These are phyloP conservation scores for Talaromyces albobiverticillius DNA, from an alignment of 2,329 filamentous ascomycete species.

Conservation along the genomic window DNA sequence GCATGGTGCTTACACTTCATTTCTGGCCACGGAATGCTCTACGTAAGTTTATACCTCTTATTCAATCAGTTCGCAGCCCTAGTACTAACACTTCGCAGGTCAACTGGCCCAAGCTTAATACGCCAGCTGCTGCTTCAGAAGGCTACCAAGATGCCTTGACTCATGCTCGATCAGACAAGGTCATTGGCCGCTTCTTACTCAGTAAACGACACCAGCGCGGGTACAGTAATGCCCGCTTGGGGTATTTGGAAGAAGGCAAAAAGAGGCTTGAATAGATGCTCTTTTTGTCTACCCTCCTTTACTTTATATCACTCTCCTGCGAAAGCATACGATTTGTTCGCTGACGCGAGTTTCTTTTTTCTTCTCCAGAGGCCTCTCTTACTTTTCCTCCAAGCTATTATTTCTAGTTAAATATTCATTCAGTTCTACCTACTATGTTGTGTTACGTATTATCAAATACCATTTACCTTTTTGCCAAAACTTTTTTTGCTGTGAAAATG, in stretches of 20 bases:
- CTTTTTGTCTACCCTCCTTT: constrained; percentile 5
- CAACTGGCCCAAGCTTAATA: constrained; percentile 97
- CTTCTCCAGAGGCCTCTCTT: not conserved
- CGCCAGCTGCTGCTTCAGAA: constrained; percentile 79
- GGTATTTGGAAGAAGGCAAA: constrained; percentile 93
- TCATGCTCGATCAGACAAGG: constrained; percentile 75
- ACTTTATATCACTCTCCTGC: not conserved
- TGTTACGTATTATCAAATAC: not conserved
- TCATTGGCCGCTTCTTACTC: constrained; percentile 72
- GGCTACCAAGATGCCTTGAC: constrained; percentile 83
- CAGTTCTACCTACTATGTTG: not conserved
- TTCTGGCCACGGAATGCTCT: constrained; percentile 81
- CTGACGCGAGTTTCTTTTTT: constrained; percentile 1
- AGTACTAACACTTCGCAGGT: constrained; percentile 50
- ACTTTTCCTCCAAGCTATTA: not conserved
- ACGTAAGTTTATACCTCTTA: constrained; percentile 62
- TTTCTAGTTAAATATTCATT: constrained; percentile 8
- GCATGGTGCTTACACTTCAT: constrained; percentile 76
- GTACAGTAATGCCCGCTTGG: constrained; percentile 75
- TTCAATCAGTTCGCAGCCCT: not conserved
- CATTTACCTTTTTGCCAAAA: not conserved
- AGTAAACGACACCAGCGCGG: constrained; percentile 70
- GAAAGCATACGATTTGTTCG: not conserved
- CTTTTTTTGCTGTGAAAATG: not conserved
- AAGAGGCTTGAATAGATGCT: constrained; percentile 76